phyloP scores from a whole-genome alignment of 352 stramenopile genomes.

The Phytophthora rubi region DNA sequence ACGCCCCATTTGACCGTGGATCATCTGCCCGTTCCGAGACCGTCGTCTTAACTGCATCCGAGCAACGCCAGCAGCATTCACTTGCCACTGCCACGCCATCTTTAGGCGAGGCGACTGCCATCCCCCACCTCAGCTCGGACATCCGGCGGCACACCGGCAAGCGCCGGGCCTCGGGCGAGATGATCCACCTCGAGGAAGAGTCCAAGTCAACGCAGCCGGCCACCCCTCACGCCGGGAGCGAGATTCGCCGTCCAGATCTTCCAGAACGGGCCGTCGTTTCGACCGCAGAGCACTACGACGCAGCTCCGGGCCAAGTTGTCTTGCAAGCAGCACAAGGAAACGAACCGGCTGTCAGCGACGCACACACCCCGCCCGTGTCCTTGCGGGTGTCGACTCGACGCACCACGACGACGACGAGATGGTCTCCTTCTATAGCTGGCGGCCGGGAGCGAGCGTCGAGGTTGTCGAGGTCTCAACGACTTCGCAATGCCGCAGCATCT shows the following conservation, averaged over 20 bases:
- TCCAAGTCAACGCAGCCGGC: constrained; percentile 10
- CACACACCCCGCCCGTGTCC: neutral
- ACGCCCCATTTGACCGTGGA: constrained; percentile 18
- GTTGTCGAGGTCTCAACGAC: constrained; percentile 2
- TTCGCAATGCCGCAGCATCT: neutral
- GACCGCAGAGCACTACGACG: neutral
- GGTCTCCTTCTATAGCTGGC: constrained; percentile 32
- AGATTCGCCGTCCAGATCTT: constrained; percentile 30
- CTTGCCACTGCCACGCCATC: constrained; percentile 6
- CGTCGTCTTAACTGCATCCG: constrained; percentile 19
- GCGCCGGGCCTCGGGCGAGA: constrained; percentile 29
- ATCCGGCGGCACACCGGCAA: constrained; percentile 29
- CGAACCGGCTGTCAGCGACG: constrained; percentile 1
- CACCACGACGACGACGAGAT: constrained; percentile 38
- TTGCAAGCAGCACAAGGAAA: constrained; percentile 2
- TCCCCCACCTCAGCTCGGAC: neutral
- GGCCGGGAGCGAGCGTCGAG: constrained; percentile 6
- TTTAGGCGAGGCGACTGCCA: constrained; percentile 9
- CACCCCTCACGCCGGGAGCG: constrained; percentile 8
- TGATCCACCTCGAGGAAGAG: constrained; percentile 26
- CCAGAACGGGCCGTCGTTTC: constrained; percentile 25
- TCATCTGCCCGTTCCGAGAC: constrained; percentile 24
- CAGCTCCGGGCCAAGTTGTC: neutral
- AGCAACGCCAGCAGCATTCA: constrained; percentile 1
- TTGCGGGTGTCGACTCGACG: constrained; percentile 32